Percentiles rank a stretch among this genome's conserved stretches.
These are phyloP conservation scores for Penicillium aurantiogriseum DNA, from an alignment of 2,329 filamentous ascomycete genomes.

Conservation along the genomic window DNA sequence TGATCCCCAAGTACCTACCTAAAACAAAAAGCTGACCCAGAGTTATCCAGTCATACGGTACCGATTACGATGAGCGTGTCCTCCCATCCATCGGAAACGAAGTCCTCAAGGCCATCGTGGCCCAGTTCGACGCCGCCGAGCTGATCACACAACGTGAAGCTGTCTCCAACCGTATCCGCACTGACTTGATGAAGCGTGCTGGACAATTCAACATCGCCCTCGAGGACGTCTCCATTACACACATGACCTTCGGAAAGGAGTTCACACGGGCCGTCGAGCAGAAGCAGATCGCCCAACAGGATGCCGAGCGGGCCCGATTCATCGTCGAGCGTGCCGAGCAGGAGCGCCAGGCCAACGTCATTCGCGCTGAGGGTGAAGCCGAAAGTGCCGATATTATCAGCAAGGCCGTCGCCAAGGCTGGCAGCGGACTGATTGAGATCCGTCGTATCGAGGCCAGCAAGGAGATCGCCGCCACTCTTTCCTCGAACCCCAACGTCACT, in stretches of 20 bases:
- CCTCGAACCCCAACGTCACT: constrained; percentile 89
- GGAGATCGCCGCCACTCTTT: constrained; percentile 89
- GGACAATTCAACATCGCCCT: constrained; percentile 98
- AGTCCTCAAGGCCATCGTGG: constrained; percentile 97
- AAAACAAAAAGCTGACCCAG: neutral
- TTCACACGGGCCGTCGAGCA: constrained; percentile 99
- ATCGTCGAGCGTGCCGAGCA: constrained; percentile 99
- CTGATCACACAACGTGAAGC: constrained; percentile 98
- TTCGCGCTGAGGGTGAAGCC: constrained; percentile 95
- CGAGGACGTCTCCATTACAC: constrained; percentile 97
- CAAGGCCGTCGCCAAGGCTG: constrained; percentile 87
- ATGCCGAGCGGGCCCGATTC: constrained; percentile 94
- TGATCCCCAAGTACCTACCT: neutral
- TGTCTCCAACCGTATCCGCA: constrained; percentile 89
- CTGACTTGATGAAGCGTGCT: constrained; percentile 87
- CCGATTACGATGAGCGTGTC: constrained; percentile 97
- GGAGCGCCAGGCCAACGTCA: constrained; percentile 97
- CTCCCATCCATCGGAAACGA: constrained; percentile 99
- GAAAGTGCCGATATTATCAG: constrained; percentile 94
- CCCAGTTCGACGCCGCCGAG: constrained; percentile 97
- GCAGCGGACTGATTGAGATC: constrained; percentile 93
- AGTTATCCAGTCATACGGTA: constrained; percentile 77
- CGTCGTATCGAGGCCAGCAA: constrained; percentile 94
- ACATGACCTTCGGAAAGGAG: constrained; percentile 99
- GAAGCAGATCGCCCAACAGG: constrained; percentile 99